Base-by-base conservation (phyloP, 495 filamentous ascomycete species). In the Lichenothelia convexa region DNA sequence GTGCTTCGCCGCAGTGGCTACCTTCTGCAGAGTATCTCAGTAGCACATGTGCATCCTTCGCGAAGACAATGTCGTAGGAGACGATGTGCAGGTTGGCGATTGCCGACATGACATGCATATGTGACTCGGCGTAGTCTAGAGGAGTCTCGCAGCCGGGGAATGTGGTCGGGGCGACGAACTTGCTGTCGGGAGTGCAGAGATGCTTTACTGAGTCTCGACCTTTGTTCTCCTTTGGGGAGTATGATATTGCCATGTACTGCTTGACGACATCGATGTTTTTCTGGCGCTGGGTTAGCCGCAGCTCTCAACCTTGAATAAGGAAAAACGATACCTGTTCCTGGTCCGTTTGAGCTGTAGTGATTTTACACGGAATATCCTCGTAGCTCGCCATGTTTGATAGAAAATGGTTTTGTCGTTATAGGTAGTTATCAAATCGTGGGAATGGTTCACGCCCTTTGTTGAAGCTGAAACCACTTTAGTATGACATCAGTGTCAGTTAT, bases 221-320 rank as follows among this genome's bases (percentile, higher is more conserved):
- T 26, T 43, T 48, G 42, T 54, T 56, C 8, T 47, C 13, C 32
- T 32, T 43, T 0, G 54, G 54, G 3, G 45, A 47, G 37, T 57
- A 55, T 18, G 53, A 42, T 17, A 55, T 49, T 19, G 39, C 38
- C 53, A 55, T 57, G 48, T 55, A 57, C 16, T 57, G 45, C 38
- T 56, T 48, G 36, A 48, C 51, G 3, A 54, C 30, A 19, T 44
- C 50, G 29, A 57, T 56, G 36, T 56, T 57, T 45, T 45, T 51
- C 50, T 57, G 26, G 23, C 5, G 16, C 8, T 27, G 7, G 24
- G 24, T 27, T 27, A 13, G 24, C 13, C 7, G 7, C 13, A 8
- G 24, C 13, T 27, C 13, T 7, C 13, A 7, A 13, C 7, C 8
- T 27, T 7, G 8, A 13, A 27, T 27, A n/a, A 13, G 24, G 24